Base-by-base conservation (phyloP, 75 land plant genomes). In the Gnetum montanum region DNA sequence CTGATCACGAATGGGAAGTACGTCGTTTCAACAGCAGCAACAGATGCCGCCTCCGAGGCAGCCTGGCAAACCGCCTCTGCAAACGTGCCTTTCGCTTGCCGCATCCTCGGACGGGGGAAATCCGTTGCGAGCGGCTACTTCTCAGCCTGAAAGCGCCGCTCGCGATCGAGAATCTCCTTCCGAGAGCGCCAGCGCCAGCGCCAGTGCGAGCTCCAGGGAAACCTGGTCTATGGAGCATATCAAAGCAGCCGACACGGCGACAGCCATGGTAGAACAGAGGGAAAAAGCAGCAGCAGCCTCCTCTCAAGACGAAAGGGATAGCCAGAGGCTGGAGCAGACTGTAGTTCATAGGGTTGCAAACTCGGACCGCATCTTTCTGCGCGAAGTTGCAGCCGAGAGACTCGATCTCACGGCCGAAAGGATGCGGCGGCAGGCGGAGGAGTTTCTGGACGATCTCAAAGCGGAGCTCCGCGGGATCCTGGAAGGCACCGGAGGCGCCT, bases 151-250 rank as follows among this genome's bases (percentile, higher is more conserved):
- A n/a, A n/a, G n/a, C n/a, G n/a, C 30, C 1, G n/a, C n/a, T n/a
- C n/a, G n/a, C n/a, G n/a, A n/a, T n/a, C 52, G 54, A 25, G 75
- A 68, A 25, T 72, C 75, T 3, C 73, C 84, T 2, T 37, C 88
- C 7, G 88, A 84, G 59, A n/a, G n/a, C n/a, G n/a, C n/a, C n/a
- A n/a, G n/a, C n/a, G n/a, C n/a, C n/a, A n/a, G n/a, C n/a, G n/a
- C n/a, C n/a, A 84, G 84, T 61, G 84, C 88, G 11, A 84, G 84
- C 52, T 84, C 88, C 5, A 67, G 75, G 12, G 88, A 84, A 57
- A 84, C 88, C 22, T 80, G 83, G 80, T 81, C 88, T 6, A 62
- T 62, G 31, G n/a, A n/a, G n/a, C n/a, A n/a, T n/a, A n/a, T n/a
- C n/a, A n/a, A n/a, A n/a, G n/a, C n/a, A n/a, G n/a, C n/a, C n/a